A percentile compares a stretch with the other conserved stretches of the same genome.
These are phyloP conservation scores for Castanea crenata DNA, from an alignment of 306 rosid genomes.

Conservation along the genomic window DNA sequence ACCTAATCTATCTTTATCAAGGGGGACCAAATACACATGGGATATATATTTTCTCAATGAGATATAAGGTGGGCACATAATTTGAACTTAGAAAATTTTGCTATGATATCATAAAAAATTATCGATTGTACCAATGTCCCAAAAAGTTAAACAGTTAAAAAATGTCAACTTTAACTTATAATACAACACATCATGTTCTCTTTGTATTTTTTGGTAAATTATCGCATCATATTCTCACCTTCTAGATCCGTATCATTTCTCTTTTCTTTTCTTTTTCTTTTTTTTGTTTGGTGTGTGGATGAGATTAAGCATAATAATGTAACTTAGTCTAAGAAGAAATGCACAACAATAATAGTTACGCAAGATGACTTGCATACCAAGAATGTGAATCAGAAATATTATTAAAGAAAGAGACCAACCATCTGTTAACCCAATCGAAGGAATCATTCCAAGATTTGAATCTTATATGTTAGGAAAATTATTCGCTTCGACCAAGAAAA, in stretches of 20 bases:
- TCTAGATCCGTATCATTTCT: not conserved
- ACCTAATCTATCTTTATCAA: too few relatives aligned
- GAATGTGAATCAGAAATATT: constrained; percentile 24
- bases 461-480: constrained; percentile 3
- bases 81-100: too few relatives aligned
- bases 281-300: not conserved
- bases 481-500: constrained; percentile 4
- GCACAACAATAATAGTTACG: not conserved
- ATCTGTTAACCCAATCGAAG: not conserved
- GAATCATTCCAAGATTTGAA: constrained; percentile 22
- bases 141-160: too few relatives aligned
- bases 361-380: constrained; percentile 43
- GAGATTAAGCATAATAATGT: constrained; percentile 8
- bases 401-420: not conserved
- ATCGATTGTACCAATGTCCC: too few relatives aligned
- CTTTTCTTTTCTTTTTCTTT: not conserved
- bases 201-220: too few relatives aligned
- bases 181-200: too few relatives aligned
- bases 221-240: not conserved
- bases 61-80: too few relatives aligned
- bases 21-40: too few relatives aligned
- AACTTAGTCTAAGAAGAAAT: constrained; percentile 7
- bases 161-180: too few relatives aligned
- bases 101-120: too few relatives aligned
- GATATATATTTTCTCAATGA: too few relatives aligned